Evolutionary conservation across 1,284 basidiomycete species (phyloP), one percentile per base, ranked within the genome.

Genomic region (Porodaedalea pini): DNA sequence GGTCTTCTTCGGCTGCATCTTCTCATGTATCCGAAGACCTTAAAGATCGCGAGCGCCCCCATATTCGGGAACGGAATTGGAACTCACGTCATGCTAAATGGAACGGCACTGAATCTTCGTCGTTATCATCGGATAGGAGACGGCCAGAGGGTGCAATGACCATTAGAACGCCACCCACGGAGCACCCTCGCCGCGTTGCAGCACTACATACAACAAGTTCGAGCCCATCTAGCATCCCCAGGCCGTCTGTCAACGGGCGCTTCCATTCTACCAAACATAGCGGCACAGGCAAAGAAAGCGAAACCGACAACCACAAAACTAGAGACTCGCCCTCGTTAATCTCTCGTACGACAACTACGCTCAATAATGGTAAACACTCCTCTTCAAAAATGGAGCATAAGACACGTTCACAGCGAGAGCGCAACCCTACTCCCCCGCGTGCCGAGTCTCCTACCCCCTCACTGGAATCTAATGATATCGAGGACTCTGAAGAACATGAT

Each of bases 61-160:
- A 81, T 52, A 65, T 68, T 39, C 69, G 77, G 19, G 77, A 80
- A 64, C 70, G 80, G 39, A 85, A 85, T 65, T 85, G 83, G 83
- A 82, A 80, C 66, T 76, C 81, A 3, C 78, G 77, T 13, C 75
- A 73, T 40, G 82, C 80, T 11, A 75, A 74, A 54, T 84, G 83
- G 82, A 61, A 64, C 36, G 21, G 34, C 25, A 29, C 11, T 27
- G 32, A 32, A 13, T 63, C 66, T 34, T 57, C 68, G 40, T 51
- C 56, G 52, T 58, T 43, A 56, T 31, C 54, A 4, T 60, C 53
- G 62, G 27, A 63, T 59, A 44, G 60, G 29, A 27, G 63, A 66
- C 45, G 34, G 56, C n/a, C 67, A 19, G 27, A 34, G 19, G 50
- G 19, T 19, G 19, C 25, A 27, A 11, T 43, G 5, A 40, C 49